Base-by-base conservation (phyloP, 768 basidiomycete genomes). In the Cystoderma amianthinum region DNA sequence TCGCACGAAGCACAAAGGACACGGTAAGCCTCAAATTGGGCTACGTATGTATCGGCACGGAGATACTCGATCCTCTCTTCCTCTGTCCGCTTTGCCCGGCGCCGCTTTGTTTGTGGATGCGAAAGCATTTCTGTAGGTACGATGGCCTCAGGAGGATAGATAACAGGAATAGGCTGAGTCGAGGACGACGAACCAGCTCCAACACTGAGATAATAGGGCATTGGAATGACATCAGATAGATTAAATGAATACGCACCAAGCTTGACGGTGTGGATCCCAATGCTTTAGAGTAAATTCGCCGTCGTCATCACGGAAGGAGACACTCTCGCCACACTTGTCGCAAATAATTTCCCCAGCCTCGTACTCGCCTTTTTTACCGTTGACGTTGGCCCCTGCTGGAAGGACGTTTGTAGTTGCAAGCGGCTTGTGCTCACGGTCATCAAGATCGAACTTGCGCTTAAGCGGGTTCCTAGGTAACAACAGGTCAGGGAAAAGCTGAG, bases 1-100 rank as follows among this genome's bases (percentile, higher is more conserved):
- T 87, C 80, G 62, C 86, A 90, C 3, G 74, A 78, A 35, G 79
- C 82, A 58, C 86, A 88, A 7, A 87, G 69, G 23, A 88, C 84
- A 7, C 85, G 73, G 55, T 87, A 87, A 0, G 86, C 76, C 60
- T 88, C 85, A 54, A 85, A 85, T 48, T 82, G 71, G n/a, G 78
- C 82, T 32, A 88, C 84, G 50, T 86, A 85, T 12, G 82, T 82
- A 55, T 88, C 85, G 0, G 72, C 66, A 36, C 78, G 72, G 12
- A 75, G 69, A 45, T 85, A 85, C 34, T 78, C 74, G 48, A 85
- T 85, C 15, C 83, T 78, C 44, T 85, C 83, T 28, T 84, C 82
- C 46, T 88, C 85, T 0, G 83, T 80, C 25, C 85, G 74, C 52
- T 87, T 87, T 0, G 84, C 81, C 7, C 85, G 72, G 3, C 84